These are phyloP conservation scores for Gamsiella multidivaricata DNA, from an alignment of 192 early-diverging fungal species.

Conservation along the genomic window DNA sequence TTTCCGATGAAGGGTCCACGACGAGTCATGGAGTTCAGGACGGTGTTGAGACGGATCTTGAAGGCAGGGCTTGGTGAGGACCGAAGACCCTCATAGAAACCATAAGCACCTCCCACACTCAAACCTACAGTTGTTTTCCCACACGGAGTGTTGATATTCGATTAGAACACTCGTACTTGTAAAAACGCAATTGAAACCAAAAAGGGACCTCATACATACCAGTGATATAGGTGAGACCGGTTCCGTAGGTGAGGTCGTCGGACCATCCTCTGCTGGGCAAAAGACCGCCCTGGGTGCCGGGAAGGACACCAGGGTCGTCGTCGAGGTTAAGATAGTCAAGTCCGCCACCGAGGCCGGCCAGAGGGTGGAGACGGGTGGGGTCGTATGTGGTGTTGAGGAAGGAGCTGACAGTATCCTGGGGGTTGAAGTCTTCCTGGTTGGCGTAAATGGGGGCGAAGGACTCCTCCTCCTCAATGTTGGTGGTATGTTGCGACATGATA, in stretches of 20 bases:
- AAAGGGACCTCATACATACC: slow-evolving; percentile 42
- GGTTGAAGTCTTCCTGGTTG: slow-evolving; percentile 55
- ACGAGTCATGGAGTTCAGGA: slow-evolving; percentile 84
- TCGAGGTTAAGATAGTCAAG: slow-evolving; percentile 68
- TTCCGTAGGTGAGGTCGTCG: slow-evolving; percentile 88
- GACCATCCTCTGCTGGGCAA: slow-evolving; percentile 80
- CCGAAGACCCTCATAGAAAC: slow-evolving; percentile 79
- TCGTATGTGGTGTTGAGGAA: slow-evolving; percentile 61
- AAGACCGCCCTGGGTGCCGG: slow-evolving; percentile 57
- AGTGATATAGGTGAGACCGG: slow-evolving; percentile 80
- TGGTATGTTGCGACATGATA: slow-evolving; percentile 40
- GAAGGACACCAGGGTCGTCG: slow-evolving; percentile 30
- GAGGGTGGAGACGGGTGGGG: slow-evolving; percentile 58
- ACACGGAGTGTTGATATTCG: neutral
- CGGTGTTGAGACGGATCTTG: slow-evolving; percentile 84
- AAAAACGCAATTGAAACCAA: neutral
- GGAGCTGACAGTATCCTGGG: slow-evolving; percentile 60
- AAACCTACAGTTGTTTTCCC: slow-evolving; percentile 53
- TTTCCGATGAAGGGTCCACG: slow-evolving; percentile 88
- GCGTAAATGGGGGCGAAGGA: slow-evolving; percentile 51
- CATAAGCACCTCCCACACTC: slow-evolving; percentile 77
- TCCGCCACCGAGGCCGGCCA: slow-evolving; percentile 64
- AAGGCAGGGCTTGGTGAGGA: slow-evolving; percentile 67
- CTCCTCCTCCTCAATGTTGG: slow-evolving; percentile 53
- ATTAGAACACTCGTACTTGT: neutral